phyloP scores from a whole-genome alignment of 2,329 filamentous ascomycete genomes.

The Colletotrichum eremochloae region DNA sequence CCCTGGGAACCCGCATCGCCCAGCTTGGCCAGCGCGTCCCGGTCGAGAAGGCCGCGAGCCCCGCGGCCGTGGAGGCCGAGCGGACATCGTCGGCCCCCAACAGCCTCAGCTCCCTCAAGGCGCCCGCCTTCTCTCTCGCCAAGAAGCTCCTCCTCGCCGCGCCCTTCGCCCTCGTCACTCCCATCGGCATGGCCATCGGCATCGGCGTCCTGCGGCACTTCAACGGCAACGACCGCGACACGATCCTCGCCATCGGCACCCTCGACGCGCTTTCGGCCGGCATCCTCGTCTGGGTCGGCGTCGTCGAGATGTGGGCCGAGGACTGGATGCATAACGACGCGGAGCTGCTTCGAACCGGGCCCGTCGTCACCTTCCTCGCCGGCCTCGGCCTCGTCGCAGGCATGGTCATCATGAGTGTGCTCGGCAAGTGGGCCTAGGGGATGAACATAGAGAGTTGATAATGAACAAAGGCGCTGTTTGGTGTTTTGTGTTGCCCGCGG shows the following conservation, averaged over 20 bases:
- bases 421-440: conserved; percentile 79
- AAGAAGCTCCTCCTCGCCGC: conserved; percentile 73
- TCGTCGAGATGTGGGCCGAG: conserved; percentile 83
- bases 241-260: conserved; percentile 79
- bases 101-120: conserved; percentile 32
- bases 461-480: conserved; percentile 9
- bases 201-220: conserved; percentile 78
- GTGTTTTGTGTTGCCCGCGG: not conserved
- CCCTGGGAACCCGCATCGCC: conserved; percentile 79
- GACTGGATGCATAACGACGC: conserved; percentile 74
- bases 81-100: conserved; percentile 44
- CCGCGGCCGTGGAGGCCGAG: conserved; percentile 40
- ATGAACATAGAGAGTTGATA: not conserved
- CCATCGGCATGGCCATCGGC: conserved; percentile 84
- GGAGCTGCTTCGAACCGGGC: conserved; percentile 67
- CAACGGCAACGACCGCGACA: conserved; percentile 79
- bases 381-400: conserved; percentile 70
- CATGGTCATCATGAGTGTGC: conserved; percentile 76
- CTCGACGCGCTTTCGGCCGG: conserved; percentile 81
- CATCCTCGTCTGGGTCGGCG: conserved; percentile 82
- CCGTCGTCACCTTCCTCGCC: conserved; percentile 63
- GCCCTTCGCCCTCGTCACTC: conserved; percentile 78
- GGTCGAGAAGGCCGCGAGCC: conserved; percentile 19
- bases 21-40: conserved; percentile 59
- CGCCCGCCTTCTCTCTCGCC: conserved; percentile 51